Evolutionary conservation across 2,329 filamentous ascomycete genomes (phyloP).

Genomic region (Escovopsis sp.): DNA sequence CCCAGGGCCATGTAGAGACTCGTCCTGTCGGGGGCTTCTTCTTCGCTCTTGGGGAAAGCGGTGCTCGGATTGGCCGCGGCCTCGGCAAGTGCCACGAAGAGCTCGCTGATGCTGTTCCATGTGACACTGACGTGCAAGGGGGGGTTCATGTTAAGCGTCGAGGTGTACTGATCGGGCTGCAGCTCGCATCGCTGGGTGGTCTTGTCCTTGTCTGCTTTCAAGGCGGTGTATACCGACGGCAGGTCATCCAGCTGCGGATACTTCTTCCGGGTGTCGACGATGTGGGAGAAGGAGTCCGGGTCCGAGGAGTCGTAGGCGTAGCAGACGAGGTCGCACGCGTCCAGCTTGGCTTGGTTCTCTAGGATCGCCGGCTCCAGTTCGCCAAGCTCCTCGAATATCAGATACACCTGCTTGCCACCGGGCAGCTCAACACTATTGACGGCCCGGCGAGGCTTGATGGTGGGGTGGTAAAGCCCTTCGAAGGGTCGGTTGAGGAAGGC

Average conservation of each 20-base stretch:
- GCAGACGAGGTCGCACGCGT: slow-evolving; percentile 85
- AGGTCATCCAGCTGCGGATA: slow-evolving; percentile 78
- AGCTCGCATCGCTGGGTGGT: slow-evolving; percentile 86
- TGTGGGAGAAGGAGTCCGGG: slow-evolving; percentile 87
- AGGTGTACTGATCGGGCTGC: slow-evolving; percentile 86
- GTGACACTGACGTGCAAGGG: slow-evolving; percentile 90
- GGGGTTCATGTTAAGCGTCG: slow-evolving; percentile 70
- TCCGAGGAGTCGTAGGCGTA: slow-evolving; percentile 96
- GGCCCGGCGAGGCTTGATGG: slow-evolving; percentile 83
- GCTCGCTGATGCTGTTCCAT: slow-evolving; percentile 85
- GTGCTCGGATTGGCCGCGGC: slow-evolving; percentile 79
- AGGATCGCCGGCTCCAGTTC: slow-evolving; percentile 91
- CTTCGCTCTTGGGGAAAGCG: slow-evolving; percentile 79
- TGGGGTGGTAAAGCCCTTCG: slow-evolving; percentile 70
- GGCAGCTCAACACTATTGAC: slow-evolving; percentile 95
- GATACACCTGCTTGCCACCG: slow-evolving; percentile 90
- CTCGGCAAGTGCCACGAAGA: slow-evolving; percentile 86
- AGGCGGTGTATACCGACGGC: slow-evolving; percentile 78
- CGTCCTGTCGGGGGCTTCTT: slow-evolving; percentile 70
- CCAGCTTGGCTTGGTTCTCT: slow-evolving; percentile 79
- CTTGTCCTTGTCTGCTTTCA: slow-evolving; percentile 93
- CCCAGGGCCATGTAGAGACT: slow-evolving; percentile 75
- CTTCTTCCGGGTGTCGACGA: slow-evolving; percentile 64
- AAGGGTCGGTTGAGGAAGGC: slow-evolving; percentile 86
- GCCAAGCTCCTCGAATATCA: slow-evolving; percentile 89